These are phyloP conservation scores for Acanthochlamys bracteata DNA, from an alignment of 106 monocot species.

Conservation along the genomic window DNA sequence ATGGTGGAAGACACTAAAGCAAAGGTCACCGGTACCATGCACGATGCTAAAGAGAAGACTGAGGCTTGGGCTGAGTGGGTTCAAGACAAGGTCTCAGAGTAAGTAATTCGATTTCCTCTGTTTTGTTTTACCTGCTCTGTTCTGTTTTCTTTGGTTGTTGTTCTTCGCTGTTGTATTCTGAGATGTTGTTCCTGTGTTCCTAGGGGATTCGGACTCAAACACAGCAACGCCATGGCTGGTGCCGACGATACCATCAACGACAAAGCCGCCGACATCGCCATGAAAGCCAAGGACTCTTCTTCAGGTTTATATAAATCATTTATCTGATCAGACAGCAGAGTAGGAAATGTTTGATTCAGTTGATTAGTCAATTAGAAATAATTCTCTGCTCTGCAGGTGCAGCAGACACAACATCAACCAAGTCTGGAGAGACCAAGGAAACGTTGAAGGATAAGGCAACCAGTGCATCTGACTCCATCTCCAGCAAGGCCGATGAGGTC, in stretches of 20 bases:
- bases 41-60: slow-evolving; percentile 9
- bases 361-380: not conserved
- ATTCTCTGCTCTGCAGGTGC: not conserved
- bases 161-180: not conserved
- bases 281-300: slow-evolving; percentile 11
- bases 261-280: slow-evolving; percentile 10
- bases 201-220: slow-evolving; percentile 17
- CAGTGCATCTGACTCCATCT: not conserved
- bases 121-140: not conserved
- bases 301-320: slow-evolving; percentile 3
- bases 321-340: not conserved
- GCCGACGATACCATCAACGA: slow-evolving; percentile 2
- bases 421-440: slow-evolving; percentile 5
- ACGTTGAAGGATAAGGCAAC: not conserved
- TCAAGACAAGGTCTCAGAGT: slow-evolving; percentile 10
- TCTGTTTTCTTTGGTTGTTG: not conserved
- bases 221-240: slow-evolving; percentile 1
- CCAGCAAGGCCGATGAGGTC: slow-evolving; percentile 1
- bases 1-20: slow-evolving; percentile 2
- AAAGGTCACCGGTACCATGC: not conserved
- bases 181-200: not conserved
- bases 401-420: not conserved
- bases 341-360: not conserved
- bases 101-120: not conserved
- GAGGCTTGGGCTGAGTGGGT: slow-evolving; percentile 21